These are phyloP conservation scores for Epichloe scottii DNA, from an alignment of 2,329 filamentous ascomycete genomes.

Conservation along the genomic window DNA sequence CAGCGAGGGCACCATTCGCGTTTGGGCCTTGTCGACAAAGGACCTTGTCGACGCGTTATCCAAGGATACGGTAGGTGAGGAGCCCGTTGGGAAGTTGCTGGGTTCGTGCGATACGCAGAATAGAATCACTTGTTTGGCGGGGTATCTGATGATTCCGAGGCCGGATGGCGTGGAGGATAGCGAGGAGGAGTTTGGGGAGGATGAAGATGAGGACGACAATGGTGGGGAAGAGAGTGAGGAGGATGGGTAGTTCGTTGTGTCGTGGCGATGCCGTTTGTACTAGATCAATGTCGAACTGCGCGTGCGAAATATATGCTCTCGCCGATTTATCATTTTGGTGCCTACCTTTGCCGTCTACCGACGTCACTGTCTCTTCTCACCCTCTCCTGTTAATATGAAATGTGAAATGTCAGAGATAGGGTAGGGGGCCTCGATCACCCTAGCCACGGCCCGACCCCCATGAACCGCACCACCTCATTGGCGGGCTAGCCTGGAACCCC, in stretches of 20 bases:
- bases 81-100: slow-evolving; percentile 50
- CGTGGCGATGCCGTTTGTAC: neutral
- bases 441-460: neutral
- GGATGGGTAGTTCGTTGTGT: neutral
- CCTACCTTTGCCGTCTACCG: no score
- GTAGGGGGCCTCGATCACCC: neutral
- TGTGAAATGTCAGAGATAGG: no score
- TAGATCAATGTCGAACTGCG: neutral
- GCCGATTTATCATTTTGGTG: no score
- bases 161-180: slow-evolving; percentile 49
- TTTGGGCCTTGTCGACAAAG: slow-evolving; percentile 52
- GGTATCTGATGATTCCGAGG: slow-evolving; percentile 70
- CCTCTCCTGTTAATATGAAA: no score
- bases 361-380: no score
- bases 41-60: slow-evolving; percentile 25
- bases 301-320: no score
- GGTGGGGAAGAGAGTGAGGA: slow-evolving; percentile 10
- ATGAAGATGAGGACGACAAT: slow-evolving; percentile 25
- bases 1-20: slow-evolving; percentile 73
- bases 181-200: slow-evolving; percentile 35
- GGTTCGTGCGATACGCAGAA: slow-evolving; percentile 76
- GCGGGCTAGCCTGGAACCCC: neutral
- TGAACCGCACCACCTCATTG: neutral
- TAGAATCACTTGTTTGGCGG: slow-evolving; percentile 76
- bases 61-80: slow-evolving; percentile 12